Evolutionary conservation across 2,329 filamentous ascomycete species (phyloP).

Genomic region (Sporothrix brasiliensis): DNA sequence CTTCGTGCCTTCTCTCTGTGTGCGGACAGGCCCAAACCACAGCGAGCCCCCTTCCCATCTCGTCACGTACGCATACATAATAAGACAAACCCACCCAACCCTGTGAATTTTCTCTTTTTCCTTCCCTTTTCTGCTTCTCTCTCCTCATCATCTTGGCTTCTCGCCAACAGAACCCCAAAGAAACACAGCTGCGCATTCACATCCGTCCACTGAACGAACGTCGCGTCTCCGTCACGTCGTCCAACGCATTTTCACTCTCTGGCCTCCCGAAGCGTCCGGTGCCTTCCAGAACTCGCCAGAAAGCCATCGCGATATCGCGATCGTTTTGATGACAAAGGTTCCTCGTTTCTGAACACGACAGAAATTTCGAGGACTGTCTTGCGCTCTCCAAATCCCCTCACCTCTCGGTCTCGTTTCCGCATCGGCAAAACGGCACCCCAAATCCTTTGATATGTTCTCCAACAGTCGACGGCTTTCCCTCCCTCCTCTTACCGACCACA

Average conservation of each 20-base stretch:
- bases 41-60: slow-evolving; percentile 25
- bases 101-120: slow-evolving; percentile 20
- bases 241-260: slow-evolving; percentile 36
- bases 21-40: slow-evolving; percentile 27
- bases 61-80: slow-evolving; percentile 32
- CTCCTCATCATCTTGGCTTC: slow-evolving; percentile 31
- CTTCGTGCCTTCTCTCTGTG: slow-evolving; percentile 24
- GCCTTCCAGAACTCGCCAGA: slow-evolving; percentile 45
- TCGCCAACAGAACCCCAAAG: slow-evolving; percentile 27
- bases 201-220: slow-evolving; percentile 24
- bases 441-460: slow-evolving; percentile 57
- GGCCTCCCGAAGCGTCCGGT: slow-evolving; percentile 47
- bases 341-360: slow-evolving; percentile 32
- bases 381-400: neutral
- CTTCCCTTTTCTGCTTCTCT: slow-evolving; percentile 24
- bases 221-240: slow-evolving; percentile 25
- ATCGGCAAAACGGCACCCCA: slow-evolving; percentile 45
- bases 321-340: slow-evolving; percentile 40
- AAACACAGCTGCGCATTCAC: slow-evolving; percentile 13
- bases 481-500: slow-evolving; percentile 62
- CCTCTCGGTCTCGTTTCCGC: neutral
- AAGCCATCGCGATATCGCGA: slow-evolving; percentile 41
- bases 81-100: slow-evolving; percentile 30
- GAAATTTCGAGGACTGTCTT: slow-evolving; percentile 37
- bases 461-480: slow-evolving; percentile 57